A percentile compares a stretch with the other conserved stretches of the same genome.
Evolutionary conservation across 108 stramenopile genomes (phyloP).

Genomic region (Cyclostephanos tholiformis): DNA sequence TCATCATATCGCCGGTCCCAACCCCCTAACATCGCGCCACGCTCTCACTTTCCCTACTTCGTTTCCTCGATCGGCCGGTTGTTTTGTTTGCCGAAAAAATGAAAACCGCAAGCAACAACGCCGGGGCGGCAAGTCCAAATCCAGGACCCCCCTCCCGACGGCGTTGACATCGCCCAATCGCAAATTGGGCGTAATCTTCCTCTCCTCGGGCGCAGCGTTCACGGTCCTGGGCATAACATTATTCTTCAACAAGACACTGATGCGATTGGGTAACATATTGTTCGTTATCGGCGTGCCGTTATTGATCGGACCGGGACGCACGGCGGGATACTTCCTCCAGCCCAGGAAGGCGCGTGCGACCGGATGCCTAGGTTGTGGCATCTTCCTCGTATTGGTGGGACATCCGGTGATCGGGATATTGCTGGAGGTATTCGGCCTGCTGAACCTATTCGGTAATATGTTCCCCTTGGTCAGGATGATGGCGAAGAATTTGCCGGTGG

Average conservation of each 20-base stretch:
- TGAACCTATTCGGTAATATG: constrained; percentile 95
- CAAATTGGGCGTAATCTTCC: constrained; percentile 71
- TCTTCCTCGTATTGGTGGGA: constrained; percentile 85
- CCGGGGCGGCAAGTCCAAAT: neutral
- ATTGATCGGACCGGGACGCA: constrained; percentile 89
- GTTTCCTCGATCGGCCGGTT: neutral
- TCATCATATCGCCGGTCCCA: no score
- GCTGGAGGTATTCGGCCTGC: constrained; percentile 89
- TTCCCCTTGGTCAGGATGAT: constrained; percentile 82
- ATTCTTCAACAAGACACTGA: constrained; percentile 94
- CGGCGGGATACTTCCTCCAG: constrained; percentile 87
- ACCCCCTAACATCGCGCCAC: no score
- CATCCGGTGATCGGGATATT: constrained; percentile 88
- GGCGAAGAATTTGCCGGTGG: constrained; percentile 70
- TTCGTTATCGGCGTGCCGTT: constrained; percentile 85
- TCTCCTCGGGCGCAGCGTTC: constrained; percentile 72
- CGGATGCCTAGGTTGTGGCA: constrained; percentile 74
- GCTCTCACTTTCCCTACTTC: neutral
- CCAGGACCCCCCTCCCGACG: constrained; percentile 27
- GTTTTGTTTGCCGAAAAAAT: no score
- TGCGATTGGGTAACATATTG: constrained; percentile 91
- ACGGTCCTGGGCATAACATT: constrained; percentile 86
- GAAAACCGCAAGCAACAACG: constrained; percentile 8
- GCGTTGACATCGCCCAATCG: constrained; percentile 52
- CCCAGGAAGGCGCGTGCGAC: constrained; percentile 86